A percentile compares a stretch with the other conserved stretches of the same genome.
These are phyloP conservation scores for Phytopythium kandeliae DNA, from an alignment of 352 stramenopile genomes.

Conservation along the genomic window DNA sequence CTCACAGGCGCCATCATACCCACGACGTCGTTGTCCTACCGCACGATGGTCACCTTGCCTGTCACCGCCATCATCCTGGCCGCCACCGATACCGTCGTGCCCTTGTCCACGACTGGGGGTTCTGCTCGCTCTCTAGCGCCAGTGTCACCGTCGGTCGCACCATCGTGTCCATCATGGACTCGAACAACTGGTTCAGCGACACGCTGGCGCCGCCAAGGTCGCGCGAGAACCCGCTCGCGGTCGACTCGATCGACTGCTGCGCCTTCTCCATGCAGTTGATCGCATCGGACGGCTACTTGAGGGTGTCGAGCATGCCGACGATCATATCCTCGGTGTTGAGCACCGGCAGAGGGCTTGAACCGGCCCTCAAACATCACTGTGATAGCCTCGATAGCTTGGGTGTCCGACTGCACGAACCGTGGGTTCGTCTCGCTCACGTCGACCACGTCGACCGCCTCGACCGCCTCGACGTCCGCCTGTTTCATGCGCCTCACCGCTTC, in stretches of 20 bases:
- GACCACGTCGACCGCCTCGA: slow-evolving; percentile 81
- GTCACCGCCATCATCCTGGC: slow-evolving; percentile 83
- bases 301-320: slow-evolving; percentile 86
- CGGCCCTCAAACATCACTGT: slow-evolving; percentile 86
- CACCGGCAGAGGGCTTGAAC: slow-evolving; percentile 85
- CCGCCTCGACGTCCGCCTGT: slow-evolving; percentile 74
- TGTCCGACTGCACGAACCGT: slow-evolving; percentile 71
- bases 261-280: slow-evolving; percentile 85
- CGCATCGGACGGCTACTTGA: slow-evolving; percentile 85
- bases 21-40: slow-evolving; percentile 65
- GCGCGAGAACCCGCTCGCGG: slow-evolving; percentile 72
- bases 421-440: slow-evolving; percentile 83
- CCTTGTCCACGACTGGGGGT: slow-evolving; percentile 72
- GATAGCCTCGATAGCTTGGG: slow-evolving; percentile 81
- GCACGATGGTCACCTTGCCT: slow-evolving; percentile 82
- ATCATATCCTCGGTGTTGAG: slow-evolving; percentile 53
- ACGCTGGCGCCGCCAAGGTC: slow-evolving; percentile 57
- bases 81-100: slow-evolving; percentile 60
- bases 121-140: slow-evolving; percentile 74
- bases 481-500: slow-evolving; percentile 80
- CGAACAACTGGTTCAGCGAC: slow-evolving; percentile 64
- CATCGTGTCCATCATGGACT: slow-evolving; percentile 89
- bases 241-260: slow-evolving; percentile 78
- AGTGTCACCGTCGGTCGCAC: slow-evolving; percentile 76
- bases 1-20: slow-evolving; percentile 86